Conservation (phyloP, 1,284 basidiomycete species). For the Sparassis latifolia region DNA sequence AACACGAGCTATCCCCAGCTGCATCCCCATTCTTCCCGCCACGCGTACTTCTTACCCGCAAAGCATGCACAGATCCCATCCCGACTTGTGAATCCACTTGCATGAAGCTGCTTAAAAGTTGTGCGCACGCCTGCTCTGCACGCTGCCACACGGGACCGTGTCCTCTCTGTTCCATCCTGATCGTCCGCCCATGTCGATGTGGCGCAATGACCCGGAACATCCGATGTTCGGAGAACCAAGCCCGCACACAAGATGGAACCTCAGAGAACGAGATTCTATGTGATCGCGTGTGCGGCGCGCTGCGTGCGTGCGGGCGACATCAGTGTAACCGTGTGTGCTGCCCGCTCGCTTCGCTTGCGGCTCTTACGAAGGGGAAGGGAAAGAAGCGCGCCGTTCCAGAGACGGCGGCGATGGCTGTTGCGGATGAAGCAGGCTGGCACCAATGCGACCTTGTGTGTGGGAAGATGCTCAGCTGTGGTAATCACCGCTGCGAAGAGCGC, state of each 20-base stretch:
- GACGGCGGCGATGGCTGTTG: slow-evolving; percentile 26
- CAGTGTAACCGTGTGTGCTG: slow-evolving; percentile 82
- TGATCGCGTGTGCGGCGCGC: slow-evolving; percentile 66
- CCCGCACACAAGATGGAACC: slow-evolving; percentile 18
- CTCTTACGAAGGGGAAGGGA: slow-evolving; percentile 47
- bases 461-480: slow-evolving; percentile 66
- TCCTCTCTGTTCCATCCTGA: slow-evolving; percentile 64
- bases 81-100: slow-evolving; percentile 74
- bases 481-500: slow-evolving; percentile 67
- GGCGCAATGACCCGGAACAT: slow-evolving; percentile 56
- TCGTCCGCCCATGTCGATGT: slow-evolving; percentile 76
- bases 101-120: slow-evolving; percentile 52
- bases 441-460: slow-evolving; percentile 77
- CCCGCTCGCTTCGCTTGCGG: slow-evolving; percentile 65
- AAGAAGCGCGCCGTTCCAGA: slow-evolving; percentile 44
- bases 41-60: slow-evolving; percentile 37
- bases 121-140: slow-evolving; percentile 62
- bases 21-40: slow-evolving; percentile 27
- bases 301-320: slow-evolving; percentile 77
- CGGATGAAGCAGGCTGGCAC: slow-evolving; percentile 63
- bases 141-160: slow-evolving; percentile 61
- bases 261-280: slow-evolving; percentile 58
- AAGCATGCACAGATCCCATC: slow-evolving; percentile 65
- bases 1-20: slow-evolving; percentile 43
- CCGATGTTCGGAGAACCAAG: slow-evolving; percentile 39